Percentiles rank a stretch among this genome's conserved stretches.
phyloP scores from a whole-genome alignment of 2,329 filamentous ascomycete genomes.

The Penicillium frequentans region DNA sequence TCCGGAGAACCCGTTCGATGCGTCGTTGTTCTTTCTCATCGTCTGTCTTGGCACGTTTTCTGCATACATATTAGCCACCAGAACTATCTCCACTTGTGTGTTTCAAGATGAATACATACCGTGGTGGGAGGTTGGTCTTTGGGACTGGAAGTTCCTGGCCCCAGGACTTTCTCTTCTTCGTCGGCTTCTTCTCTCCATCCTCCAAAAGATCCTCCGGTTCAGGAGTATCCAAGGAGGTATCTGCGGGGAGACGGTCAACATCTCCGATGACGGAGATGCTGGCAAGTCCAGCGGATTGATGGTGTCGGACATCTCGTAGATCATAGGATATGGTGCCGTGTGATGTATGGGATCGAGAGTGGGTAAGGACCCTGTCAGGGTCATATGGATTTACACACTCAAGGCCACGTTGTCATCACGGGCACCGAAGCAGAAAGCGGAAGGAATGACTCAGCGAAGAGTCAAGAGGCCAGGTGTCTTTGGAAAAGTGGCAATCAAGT shows the following conservation, averaged over 20 bases:
- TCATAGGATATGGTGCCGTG: constrained; percentile 13
- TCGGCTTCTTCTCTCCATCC: constrained; percentile 64
- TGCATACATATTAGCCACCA: constrained; percentile 32
- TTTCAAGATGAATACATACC: constrained; percentile 55
- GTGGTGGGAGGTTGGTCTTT: constrained; percentile 91
- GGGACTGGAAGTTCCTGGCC: constrained; percentile 94
- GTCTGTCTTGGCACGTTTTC: constrained; percentile 97
- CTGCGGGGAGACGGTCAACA: constrained; percentile 42
- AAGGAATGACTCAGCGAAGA: constrained; percentile 15
- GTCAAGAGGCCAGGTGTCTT: constrained; percentile 37
- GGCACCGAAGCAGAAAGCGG: constrained; percentile 28
- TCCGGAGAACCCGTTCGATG: constrained; percentile 94
- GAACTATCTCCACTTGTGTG: background rate
- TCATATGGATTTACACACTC: constrained; percentile 5
- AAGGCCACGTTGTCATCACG: constrained; percentile 41
- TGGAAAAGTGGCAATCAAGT: constrained; percentile 14
- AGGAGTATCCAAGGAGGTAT: constrained; percentile 37
- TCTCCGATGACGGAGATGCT: constrained; percentile 31
- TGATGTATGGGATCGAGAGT: constrained; percentile 12
- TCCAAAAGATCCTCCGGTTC: constrained; percentile 21
- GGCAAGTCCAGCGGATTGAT: constrained; percentile 32
- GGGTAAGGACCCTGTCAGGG: constrained; percentile 3
- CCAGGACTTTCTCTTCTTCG: constrained; percentile 98
- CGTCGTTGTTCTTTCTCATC: constrained; percentile 98
- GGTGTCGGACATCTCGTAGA: constrained; percentile 32